These are phyloP conservation scores for Piper longum DNA, from an alignment of 164 flowering plant species.

Conservation along the genomic window DNA sequence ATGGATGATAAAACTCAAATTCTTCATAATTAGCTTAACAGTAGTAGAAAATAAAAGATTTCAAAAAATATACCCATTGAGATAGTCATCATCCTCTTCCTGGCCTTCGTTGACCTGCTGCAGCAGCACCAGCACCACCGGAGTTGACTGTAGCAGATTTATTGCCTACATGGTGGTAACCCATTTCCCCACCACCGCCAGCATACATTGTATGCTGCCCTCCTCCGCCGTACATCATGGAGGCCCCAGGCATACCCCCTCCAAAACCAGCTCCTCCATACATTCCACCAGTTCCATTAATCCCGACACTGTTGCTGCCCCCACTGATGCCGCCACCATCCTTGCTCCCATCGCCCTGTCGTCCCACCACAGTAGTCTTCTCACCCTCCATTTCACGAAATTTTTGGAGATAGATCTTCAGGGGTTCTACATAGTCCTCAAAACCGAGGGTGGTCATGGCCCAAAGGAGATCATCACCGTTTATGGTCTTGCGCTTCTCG, in stretches of 20 bases:
- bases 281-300: not conserved
- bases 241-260: slow-evolving; percentile 9
- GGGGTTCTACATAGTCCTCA: slow-evolving; percentile 48
- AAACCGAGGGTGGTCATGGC: slow-evolving; percentile 57
- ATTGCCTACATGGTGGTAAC: slow-evolving; percentile 16
- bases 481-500: slow-evolving; percentile 52
- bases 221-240: slow-evolving; percentile 4
- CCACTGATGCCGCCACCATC: slow-evolving; percentile 10
- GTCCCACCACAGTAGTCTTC: slow-evolving; percentile 14
- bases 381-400: slow-evolving; percentile 45
- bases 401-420: slow-evolving; percentile 38
- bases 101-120: slow-evolving; percentile 5
- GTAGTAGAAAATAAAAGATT: not conserved
- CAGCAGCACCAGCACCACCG: slow-evolving; percentile 3
- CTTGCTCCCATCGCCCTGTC: slow-evolving; percentile 9
- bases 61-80: not conserved
- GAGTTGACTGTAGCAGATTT: slow-evolving; percentile 4
- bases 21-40: not conserved
- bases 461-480: slow-evolving; percentile 55
- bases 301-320: not conserved
- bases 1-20: not conserved
- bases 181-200: slow-evolving; percentile 18
- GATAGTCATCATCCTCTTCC: slow-evolving; percentile 6
- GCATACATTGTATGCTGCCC: slow-evolving; percentile 4
- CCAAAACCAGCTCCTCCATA: slow-evolving; percentile 13